Percentiles rank a stretch among this genome's conserved stretches.
These are phyloP conservation scores for Bipolaris sorokiniana DNA, from an alignment of 2,329 filamentous ascomycete genomes.

Conservation along the genomic window DNA sequence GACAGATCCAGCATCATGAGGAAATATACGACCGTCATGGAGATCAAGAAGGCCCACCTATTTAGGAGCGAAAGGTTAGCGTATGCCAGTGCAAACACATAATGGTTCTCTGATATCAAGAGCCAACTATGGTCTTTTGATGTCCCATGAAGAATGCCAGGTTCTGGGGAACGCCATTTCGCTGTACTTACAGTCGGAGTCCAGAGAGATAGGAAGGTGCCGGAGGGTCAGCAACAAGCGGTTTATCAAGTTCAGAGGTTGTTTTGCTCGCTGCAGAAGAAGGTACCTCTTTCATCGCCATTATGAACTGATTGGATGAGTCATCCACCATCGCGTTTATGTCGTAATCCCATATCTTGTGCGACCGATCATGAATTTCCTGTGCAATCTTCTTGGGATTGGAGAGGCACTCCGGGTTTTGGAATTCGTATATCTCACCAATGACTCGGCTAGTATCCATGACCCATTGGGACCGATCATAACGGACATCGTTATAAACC, in stretches of 20 bases:
- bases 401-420: conserved; percentile 3
- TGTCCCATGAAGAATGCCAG: background rate
- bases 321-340: conserved; percentile 16
- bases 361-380: conserved; percentile 15
- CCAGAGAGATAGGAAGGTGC: background rate
- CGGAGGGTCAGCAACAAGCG: background rate
- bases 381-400: conserved; percentile 9
- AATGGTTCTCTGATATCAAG: background rate
- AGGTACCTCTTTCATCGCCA: background rate
- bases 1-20: conserved; percentile 2
- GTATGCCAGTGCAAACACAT: background rate
- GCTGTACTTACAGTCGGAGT: background rate
- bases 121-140: background rate
- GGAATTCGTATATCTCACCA: conserved; percentile 21
- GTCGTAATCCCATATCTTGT: conserved; percentile 23
- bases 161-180: background rate
- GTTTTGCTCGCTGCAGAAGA: background rate
- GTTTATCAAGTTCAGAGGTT: background rate
- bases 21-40: background rate
- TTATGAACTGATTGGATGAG: background rate
- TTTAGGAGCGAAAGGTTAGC: background rate
- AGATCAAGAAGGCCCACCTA: background rate
- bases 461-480: conserved; percentile 19
- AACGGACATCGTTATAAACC: conserved; percentile 17
- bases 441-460: conserved; percentile 18